Evolutionary conservation across 495 filamentous ascomycete species (phyloP).

Genomic region (Polyplosphaeria fusca): DNA sequence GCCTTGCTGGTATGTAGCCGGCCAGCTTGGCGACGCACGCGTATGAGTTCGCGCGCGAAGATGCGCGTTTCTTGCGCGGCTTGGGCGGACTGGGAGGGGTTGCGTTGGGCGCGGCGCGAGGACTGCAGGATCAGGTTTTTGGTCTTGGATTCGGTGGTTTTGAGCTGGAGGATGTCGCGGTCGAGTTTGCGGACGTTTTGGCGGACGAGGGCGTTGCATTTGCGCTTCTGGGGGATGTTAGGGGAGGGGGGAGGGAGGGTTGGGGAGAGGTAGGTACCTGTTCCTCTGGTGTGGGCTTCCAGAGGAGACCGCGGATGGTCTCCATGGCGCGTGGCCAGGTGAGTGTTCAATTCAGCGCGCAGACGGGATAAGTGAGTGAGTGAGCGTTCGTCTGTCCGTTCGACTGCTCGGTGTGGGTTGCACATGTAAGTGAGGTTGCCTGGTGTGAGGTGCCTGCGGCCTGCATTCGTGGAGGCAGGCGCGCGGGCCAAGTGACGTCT

Average conservation of each 20-base stretch:
- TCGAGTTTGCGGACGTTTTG: constrained; percentile 91
- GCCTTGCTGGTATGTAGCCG: constrained; percentile 83
- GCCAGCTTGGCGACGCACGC: constrained; percentile 67
- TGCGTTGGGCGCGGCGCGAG: constrained; percentile 72
- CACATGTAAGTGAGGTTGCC: not conserved
- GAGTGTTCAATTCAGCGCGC: too few species aligned
- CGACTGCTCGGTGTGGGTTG: too few species aligned
- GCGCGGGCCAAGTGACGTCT: constrained; percentile 23
- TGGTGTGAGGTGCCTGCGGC: not conserved
- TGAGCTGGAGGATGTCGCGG: constrained; percentile 78
- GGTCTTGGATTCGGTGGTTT: constrained; percentile 74
- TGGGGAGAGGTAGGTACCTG: constrained; percentile 57
- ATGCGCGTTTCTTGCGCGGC: constrained; percentile 74
- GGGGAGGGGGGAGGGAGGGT: not conserved
- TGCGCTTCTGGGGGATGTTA: constrained; percentile 64
- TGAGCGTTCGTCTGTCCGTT: too few species aligned
- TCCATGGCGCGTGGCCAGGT: constrained; percentile 65
- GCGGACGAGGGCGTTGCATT: constrained; percentile 91
- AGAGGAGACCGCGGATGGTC: constrained; percentile 79
- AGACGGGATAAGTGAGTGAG: too few species aligned
- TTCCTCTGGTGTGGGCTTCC: constrained; percentile 84
- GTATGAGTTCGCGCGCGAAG: constrained; percentile 84
- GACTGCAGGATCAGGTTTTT: constrained; percentile 78
- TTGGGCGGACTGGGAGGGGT: constrained; percentile 70
- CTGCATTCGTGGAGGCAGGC: not conserved